phyloP scores from a whole-genome alignment of 495 filamentous ascomycete genomes.

The Aspergillus diversus region DNA sequence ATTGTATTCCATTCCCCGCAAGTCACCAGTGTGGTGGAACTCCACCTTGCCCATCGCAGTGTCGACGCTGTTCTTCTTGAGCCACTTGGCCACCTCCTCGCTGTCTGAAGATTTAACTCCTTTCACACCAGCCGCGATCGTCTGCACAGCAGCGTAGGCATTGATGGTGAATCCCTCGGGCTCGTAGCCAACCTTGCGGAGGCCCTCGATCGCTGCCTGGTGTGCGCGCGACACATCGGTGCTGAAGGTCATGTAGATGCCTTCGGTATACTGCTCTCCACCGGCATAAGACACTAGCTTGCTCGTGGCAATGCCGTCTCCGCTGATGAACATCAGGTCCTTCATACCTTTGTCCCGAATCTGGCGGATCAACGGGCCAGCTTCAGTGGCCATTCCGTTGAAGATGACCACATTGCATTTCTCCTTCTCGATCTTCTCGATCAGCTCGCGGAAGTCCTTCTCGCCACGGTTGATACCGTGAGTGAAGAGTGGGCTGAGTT shows the following conservation, averaged over 20 bases:
- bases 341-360: neutral
- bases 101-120: neutral
- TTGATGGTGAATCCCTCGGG: neutral
- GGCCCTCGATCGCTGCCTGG: neutral
- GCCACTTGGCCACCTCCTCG: constrained; percentile 1
- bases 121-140: neutral
- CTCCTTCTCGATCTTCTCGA: neutral
- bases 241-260: neutral
- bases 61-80: neutral
- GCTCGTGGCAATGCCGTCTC: neutral
- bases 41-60: neutral
- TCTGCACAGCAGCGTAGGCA: neutral
- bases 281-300: neutral
- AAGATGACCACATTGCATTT: neutral
- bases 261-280: neutral
- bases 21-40: neutral
- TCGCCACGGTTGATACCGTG: neutral
- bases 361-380: neutral
- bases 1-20: neutral
- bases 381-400: neutral
- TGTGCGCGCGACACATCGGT: neutral
- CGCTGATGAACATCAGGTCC: neutral
- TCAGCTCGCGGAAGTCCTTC: neutral
- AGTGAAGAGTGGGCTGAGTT: neutral
- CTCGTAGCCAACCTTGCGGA: neutral